Conservation (phyloP, 2,329 filamentous ascomycete species). For the Fusarium odoratissimum region DNA sequence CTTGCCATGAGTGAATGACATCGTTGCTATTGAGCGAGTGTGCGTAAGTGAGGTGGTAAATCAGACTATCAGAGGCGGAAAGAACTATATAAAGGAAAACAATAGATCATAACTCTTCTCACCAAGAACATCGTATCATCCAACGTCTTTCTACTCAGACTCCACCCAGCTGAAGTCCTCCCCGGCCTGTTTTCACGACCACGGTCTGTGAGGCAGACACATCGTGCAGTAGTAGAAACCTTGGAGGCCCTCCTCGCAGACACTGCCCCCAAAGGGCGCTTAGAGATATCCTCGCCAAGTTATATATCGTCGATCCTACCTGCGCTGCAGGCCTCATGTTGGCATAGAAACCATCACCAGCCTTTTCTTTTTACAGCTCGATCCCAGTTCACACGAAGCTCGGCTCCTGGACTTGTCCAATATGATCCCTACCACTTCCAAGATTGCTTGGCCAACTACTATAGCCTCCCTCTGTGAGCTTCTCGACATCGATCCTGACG, state of each 20-base stretch:
- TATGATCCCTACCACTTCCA: conserved; percentile 9
- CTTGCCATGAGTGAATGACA: neutral
- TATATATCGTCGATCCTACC: conserved; percentile 31
- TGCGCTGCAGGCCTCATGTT: neutral
- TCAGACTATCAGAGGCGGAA: conserved; percentile 9
- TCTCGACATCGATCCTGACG: conserved; percentile 12
- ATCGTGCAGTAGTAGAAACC: neutral
- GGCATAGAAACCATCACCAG: conserved; percentile 31
- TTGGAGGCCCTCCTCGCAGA: conserved; percentile 16
- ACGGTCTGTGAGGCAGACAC: neutral
- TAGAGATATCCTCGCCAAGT: neutral
- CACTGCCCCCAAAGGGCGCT: conserved; percentile 22
- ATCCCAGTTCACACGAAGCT: neutral
- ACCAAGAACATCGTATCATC: neutral
- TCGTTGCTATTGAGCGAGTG: neutral
- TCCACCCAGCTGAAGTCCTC: conserved; percentile 28
- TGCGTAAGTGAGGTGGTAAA: neutral
- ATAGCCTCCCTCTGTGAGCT: conserved; percentile 7
- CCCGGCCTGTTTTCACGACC: conserved; percentile 19
- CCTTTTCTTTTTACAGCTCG: neutral
- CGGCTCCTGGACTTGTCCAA: neutral
- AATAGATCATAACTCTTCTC: neutral
- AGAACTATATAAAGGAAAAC: neutral
- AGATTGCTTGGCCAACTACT: conserved; percentile 21
- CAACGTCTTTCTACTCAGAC: conserved; percentile 1